Conservation (phyloP, 371 early-diverging fungal genomes). For the Mucor sp. region DNA sequence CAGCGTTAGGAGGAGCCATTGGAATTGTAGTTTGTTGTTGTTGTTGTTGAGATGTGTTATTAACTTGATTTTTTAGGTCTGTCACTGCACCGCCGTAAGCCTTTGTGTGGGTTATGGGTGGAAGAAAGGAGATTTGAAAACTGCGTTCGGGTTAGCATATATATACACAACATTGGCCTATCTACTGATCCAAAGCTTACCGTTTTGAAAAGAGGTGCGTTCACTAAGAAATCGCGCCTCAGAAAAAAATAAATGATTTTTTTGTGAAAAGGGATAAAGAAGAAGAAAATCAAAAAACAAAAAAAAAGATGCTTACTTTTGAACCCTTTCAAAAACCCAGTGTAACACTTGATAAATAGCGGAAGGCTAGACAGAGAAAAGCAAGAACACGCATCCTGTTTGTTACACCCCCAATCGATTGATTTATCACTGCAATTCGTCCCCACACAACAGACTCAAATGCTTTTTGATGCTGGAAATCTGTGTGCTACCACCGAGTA, state of each 20-base stretch:
- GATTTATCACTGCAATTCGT: not conserved
- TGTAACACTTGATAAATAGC: constrained; percentile 13
- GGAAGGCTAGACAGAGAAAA: constrained; percentile 9
- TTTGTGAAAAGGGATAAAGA: constrained; percentile 9
- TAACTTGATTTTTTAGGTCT: constrained; percentile 70
- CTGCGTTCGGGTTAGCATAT: constrained; percentile 27
- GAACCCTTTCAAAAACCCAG: constrained; percentile 11
- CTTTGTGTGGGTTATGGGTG: constrained; percentile 89
- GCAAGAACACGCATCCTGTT: not conserved
- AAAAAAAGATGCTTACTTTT: constrained; percentile 7
- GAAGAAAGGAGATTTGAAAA: constrained; percentile 85
- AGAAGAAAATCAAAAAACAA: not conserved
- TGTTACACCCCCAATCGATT: not conserved
- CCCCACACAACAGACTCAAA: not conserved
- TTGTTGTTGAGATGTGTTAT: constrained; percentile 25
- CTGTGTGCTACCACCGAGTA: not conserved
- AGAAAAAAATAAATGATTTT: constrained; percentile 10
- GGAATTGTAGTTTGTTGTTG: constrained; percentile 7
- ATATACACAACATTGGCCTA: too few relatives aligned
- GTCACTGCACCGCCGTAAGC: constrained; percentile 70
- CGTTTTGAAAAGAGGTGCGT: constrained; percentile 40
- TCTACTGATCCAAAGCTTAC: constrained; percentile 20
- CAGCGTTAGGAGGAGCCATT: constrained; percentile 32
- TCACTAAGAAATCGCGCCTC: constrained; percentile 24
- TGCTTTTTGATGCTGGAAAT: not conserved